Evolutionary conservation across 495 filamentous ascomycete genomes (phyloP).

Genomic region (Xylona heveae): DNA sequence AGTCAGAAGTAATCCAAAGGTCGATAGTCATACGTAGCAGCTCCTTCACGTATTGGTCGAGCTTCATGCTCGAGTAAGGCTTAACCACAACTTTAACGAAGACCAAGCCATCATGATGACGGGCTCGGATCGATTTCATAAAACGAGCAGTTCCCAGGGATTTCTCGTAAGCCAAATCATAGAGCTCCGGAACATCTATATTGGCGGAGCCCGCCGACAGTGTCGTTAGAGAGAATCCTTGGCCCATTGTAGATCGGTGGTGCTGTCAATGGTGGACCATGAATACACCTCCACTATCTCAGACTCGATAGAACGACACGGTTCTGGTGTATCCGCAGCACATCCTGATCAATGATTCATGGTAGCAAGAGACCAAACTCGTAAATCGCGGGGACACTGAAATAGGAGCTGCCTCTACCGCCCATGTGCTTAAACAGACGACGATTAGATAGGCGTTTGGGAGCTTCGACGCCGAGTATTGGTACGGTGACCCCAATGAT

Average conservation of each 20-base stretch:
- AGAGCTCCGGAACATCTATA: slow-evolving; percentile 83
- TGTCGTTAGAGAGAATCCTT: slow-evolving; percentile 83
- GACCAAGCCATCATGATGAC: slow-evolving; percentile 72
- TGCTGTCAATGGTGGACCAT: no score
- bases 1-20: neutral
- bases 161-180: slow-evolving; percentile 77
- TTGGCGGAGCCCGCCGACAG: slow-evolving; percentile 76
- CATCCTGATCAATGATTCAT: no score
- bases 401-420: no score
- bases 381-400: no score
- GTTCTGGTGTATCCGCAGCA: no score
- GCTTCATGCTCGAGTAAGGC: slow-evolving; percentile 52
- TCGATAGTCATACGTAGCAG: slow-evolving; percentile 40
- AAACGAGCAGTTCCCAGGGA: slow-evolving; percentile 86
- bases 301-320: no score
- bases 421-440: no score
- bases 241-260: slow-evolving; percentile 81
- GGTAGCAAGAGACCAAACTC: no score
- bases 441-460: no score
- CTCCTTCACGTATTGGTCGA: slow-evolving; percentile 52
- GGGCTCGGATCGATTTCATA: slow-evolving; percentile 86
- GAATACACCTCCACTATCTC: no score
- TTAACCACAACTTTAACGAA: slow-evolving; percentile 92
- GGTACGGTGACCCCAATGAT: no score
- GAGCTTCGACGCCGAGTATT: no score